These are phyloP conservation scores for Chrysanthemum seticuspe DNA, from an alignment of 129 eudicot genomes.

Conservation along the genomic window DNA sequence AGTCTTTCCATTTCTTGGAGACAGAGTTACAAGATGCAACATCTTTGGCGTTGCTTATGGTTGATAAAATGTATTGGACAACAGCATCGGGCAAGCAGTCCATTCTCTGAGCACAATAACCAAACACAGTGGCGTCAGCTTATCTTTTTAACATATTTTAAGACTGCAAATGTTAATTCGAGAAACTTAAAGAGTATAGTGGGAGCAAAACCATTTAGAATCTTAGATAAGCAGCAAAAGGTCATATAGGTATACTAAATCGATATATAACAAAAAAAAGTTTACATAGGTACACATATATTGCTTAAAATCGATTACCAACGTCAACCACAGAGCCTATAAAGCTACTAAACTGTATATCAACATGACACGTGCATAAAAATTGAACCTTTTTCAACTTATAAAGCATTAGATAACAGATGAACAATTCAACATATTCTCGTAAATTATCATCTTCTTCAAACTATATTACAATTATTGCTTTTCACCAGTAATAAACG, in stretches of 20 bases:
- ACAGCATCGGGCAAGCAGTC: conserved; percentile 80
- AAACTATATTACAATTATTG: background rate
- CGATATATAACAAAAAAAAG: no score
- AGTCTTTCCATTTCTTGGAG: conserved; percentile 81
- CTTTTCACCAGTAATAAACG: background rate
- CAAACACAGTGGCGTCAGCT: conserved; percentile 30
- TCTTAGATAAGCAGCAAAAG: no score
- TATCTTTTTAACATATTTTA: background rate
- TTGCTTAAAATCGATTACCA: no score
- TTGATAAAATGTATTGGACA: conserved; percentile 64
- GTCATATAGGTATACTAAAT: no score
- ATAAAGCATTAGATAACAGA: background rate
- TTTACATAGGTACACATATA: no score
- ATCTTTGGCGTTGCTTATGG: conserved; percentile 63
- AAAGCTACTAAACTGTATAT: no score
- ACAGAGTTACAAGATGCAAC: conserved; percentile 82
- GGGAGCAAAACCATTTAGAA: no score
- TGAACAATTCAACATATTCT: background rate
- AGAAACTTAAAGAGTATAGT: background rate
- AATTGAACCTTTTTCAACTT: background rate
- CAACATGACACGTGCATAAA: no score
- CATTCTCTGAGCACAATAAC: conserved; percentile 51
- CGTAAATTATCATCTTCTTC: background rate
- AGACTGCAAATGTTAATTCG: background rate
- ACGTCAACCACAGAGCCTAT: no score